These are phyloP conservation scores for Ampelomyces quisqualis DNA, from an alignment of 2,329 filamentous ascomycete species.

Conservation along the genomic window DNA sequence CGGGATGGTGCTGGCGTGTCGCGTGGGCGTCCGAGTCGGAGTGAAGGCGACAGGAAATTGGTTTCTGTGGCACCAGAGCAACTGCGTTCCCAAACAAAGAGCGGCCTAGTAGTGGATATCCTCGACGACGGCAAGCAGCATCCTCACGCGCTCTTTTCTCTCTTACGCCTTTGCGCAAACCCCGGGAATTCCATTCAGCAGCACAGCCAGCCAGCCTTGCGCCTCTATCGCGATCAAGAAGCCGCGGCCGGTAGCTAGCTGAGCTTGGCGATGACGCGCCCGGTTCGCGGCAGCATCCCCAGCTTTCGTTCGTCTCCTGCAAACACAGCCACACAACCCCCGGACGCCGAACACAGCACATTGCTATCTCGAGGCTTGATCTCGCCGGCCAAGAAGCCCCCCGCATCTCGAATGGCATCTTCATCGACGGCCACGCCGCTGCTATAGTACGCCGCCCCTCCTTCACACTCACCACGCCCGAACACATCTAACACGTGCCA, in stretches of 20 bases:
- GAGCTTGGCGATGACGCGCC: constrained; percentile 29
- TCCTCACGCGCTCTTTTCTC: not conserved
- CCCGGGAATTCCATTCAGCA: too few relatives aligned
- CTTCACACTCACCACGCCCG: not conserved
- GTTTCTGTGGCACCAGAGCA: constrained; percentile 2
- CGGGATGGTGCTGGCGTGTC: not conserved
- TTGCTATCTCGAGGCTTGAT: constrained; percentile 9
- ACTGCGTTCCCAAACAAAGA: constrained; percentile 1
- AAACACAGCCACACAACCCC: constrained; percentile 5
- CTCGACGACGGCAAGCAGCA: not conserved
- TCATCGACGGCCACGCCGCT: constrained; percentile 43
- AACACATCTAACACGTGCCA: constrained; percentile 44
- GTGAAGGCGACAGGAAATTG: constrained; percentile 1
- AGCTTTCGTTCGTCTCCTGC: constrained; percentile 22
- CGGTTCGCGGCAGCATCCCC: constrained; percentile 24
- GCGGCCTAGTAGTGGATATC: not conserved
- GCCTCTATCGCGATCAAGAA: constrained; percentile 1
- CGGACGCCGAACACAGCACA: constrained; percentile 5
- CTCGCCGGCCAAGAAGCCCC: constrained; percentile 6
- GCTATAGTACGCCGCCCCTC: constrained; percentile 37
- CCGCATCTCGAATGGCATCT: constrained; percentile 36
- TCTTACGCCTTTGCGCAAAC: not conserved
- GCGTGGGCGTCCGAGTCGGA: not conserved
- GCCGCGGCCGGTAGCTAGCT: constrained; percentile 1
- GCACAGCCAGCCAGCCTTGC: not conserved